Base-by-base conservation (phyloP, 2,329 filamentous ascomycete genomes). In the Blastomyces parvus region DNA sequence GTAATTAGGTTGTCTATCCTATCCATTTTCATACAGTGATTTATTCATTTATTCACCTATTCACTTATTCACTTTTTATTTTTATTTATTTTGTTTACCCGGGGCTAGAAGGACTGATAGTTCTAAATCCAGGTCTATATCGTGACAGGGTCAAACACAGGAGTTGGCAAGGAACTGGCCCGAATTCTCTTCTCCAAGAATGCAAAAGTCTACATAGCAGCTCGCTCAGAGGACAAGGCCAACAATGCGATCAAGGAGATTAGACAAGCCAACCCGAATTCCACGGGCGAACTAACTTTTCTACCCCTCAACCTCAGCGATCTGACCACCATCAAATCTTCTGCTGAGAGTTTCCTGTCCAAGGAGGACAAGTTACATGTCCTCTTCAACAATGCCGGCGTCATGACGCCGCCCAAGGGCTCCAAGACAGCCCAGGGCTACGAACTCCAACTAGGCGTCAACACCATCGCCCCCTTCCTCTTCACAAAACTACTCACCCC, bases 201-300 rank as follows among this genome's bases (percentile, higher is more conserved):
- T 64, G 80, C 75, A 42, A 79, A 73, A 59, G 76, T 81, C 46
- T 81, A 79, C 66, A 66, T 81, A 25, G 74, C 76, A 14, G 77
- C 74, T 1, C 76, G 80, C 27, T 76, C 74, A 1, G 69, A 74
- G 59, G 69, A 72, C 5, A 80, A 79, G 66, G 74, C 75, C 1
- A 64, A 66, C 19, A 66, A 62, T 8, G 77, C 78, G 4, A 81
- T 82, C 60, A 64, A 68, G 5, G 68, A 71, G 6, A 79, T 82
- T 66, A 69, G 67, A 5, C 68, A 69, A 2, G 22, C 57, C 22
- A 62, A 66, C 1, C 63, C 67, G 0, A 58, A 63, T 4, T 75
- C 74, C 1, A 71, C 65, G 42, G 78, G 78, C 36, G 46, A 67
- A 25, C 59, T 80, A 0, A 64, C 65, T 19, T 79, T 72, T 67